Conservation (phyloP, 2,329 filamentous ascomycete genomes). For the Aureobasidium vineae region DNA sequence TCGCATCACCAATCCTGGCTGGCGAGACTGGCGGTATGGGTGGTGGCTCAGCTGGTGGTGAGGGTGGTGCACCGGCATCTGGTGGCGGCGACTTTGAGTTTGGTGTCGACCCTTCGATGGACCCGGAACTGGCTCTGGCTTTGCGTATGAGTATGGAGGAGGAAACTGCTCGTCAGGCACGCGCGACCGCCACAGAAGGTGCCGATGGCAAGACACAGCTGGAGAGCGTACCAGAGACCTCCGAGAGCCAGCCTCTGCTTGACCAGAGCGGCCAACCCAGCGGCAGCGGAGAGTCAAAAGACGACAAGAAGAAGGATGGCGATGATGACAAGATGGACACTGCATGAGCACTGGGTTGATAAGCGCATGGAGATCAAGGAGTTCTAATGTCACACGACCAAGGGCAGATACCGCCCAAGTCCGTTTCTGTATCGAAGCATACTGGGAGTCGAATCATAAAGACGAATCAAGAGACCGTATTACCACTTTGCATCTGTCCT, state of each 20-base stretch:
- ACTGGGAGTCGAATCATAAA: not conserved
- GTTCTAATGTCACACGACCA: constrained; percentile 20
- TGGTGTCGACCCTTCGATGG: constrained; percentile 84
- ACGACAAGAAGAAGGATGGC: constrained; percentile 54
- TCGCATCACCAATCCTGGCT: constrained; percentile 84
- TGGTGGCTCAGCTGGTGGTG: constrained; percentile 49
- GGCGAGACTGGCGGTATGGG: constrained; percentile 68
- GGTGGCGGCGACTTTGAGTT: constrained; percentile 72
- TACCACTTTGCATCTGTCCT: not conserved
- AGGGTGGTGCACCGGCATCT: constrained; percentile 52
- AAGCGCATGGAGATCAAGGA: constrained; percentile 20
- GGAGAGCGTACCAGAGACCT: constrained; percentile 74
- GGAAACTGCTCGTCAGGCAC: constrained; percentile 90
- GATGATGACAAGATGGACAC: constrained; percentile 83
- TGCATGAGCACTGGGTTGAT: constrained; percentile 51
- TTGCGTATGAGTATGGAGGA: constrained; percentile 98
- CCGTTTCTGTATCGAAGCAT: constrained; percentile 10
- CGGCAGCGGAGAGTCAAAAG: constrained; percentile 55
- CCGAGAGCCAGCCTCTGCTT: constrained; percentile 60
- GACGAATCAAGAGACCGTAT: not conserved
- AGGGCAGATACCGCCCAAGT: not conserved
- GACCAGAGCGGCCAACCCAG: constrained; percentile 64
- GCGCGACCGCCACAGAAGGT: constrained; percentile 67
- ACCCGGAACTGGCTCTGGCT: constrained; percentile 91
- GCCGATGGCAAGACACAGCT: constrained; percentile 71